These are phyloP conservation scores for Flaveria ramosissima DNA, from an alignment of 129 eudicot genomes.

Conservation along the genomic window DNA sequence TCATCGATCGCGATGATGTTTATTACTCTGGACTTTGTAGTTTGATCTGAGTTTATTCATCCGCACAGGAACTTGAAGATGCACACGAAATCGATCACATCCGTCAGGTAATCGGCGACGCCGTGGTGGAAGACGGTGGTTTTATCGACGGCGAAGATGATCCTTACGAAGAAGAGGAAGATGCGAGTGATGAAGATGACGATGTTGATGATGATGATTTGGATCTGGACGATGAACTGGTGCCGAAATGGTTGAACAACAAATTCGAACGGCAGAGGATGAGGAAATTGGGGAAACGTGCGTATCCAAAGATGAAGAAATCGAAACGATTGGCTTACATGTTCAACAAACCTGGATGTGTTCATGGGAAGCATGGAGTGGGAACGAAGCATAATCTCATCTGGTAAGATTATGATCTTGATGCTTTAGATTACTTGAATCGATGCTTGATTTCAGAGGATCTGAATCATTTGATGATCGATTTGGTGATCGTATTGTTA, in stretches of 20 bases:
- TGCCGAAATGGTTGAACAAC: slow-evolving; percentile 52
- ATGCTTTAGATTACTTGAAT: not conserved
- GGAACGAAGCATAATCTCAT: slow-evolving; percentile 59
- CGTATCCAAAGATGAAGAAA: slow-evolving; percentile 46
- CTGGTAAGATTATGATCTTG: slow-evolving; percentile 9
- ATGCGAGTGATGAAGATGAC: slow-evolving; percentile 29
- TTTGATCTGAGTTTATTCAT: too few species aligned
- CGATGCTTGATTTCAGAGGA: not conserved
- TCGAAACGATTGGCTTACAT: slow-evolving; percentile 50
- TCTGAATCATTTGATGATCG: not conserved
- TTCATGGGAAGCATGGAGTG: slow-evolving; percentile 66
- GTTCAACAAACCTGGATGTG: slow-evolving; percentile 56
- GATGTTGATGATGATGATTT: slow-evolving; percentile 44
- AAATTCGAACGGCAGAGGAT: slow-evolving; percentile 63
- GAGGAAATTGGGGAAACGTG: slow-evolving; percentile 82
- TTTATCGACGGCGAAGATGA: slow-evolving; percentile 10
- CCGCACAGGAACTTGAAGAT: too few species aligned
- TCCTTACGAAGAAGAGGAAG: slow-evolving; percentile 21
- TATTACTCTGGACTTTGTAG: too few species aligned
- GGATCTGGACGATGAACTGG: slow-evolving; percentile 67
- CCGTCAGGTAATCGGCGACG: slow-evolving; percentile 15
- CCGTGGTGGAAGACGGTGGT: slow-evolving; percentile 12
- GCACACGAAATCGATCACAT: too few species aligned
- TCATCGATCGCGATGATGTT: not conserved
- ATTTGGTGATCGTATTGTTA: slow-evolving; percentile 10